Conservation (phyloP, 202 grass and related monocot genomes). For the Zizania palustris region DNA sequence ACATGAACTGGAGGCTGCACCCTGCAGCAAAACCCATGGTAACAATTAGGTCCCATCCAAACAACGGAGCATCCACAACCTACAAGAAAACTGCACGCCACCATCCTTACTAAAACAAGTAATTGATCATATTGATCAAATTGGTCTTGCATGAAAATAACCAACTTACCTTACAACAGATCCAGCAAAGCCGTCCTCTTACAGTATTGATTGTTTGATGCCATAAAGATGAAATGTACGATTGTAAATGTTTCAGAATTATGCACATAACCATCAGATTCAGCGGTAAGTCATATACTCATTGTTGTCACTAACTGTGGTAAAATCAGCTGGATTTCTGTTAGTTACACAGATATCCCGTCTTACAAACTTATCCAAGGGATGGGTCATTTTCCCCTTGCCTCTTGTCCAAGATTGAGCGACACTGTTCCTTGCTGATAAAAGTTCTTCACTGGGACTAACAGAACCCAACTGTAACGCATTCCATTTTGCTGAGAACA, state of each 20-base stretch:
- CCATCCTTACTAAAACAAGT: conserved; percentile 21
- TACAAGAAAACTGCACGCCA: conserved; percentile 15
- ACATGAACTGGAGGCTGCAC: conserved; percentile 19
- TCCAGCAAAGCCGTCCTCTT: conserved; percentile 30
- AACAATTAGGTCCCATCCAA: conserved; percentile 8
- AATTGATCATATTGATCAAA: not conserved
- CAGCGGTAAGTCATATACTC: conserved; percentile 59
- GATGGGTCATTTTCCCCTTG: conserved; percentile 31
- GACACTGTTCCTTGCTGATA: conserved; percentile 23
- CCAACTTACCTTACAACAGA: conserved; percentile 34
- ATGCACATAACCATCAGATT: conserved; percentile 14
- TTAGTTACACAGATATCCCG: conserved; percentile 67
- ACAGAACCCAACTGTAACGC: conserved; percentile 25
- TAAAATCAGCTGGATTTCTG: conserved; percentile 80
- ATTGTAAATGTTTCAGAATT: conserved; percentile 21
- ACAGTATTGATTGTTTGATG: not conserved
- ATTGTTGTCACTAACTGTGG: conserved; percentile 65
- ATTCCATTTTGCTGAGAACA: conserved; percentile 46
- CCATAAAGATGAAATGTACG: conserved; percentile 25
- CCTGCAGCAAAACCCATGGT: conserved; percentile 3
- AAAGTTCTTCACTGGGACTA: conserved; percentile 38
- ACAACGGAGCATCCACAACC: conserved; percentile 24
- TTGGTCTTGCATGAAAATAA: conserved; percentile 1
- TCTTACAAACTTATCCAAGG: conserved; percentile 50
- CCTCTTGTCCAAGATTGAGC: conserved; percentile 35